Evolutionary conservation across 768 basidiomycete species (phyloP), one percentile per base, ranked within the genome.

Genomic region (Lactarius hengduanensis): DNA sequence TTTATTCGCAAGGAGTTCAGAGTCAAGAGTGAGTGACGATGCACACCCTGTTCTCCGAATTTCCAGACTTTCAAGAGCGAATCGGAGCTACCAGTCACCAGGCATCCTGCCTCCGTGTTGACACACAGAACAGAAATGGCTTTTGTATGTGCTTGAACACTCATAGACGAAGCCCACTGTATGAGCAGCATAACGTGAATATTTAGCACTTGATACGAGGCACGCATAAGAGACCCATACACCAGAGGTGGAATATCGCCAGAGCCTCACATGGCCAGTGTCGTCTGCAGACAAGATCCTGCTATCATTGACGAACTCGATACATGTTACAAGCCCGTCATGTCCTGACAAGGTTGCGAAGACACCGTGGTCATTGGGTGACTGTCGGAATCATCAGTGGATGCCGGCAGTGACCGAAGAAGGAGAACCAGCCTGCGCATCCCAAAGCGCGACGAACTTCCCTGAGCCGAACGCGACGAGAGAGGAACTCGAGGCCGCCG

Each of bases 21-120:
- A 18, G 20, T 45, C 56, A 16, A 26, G 32, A 68, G 34, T 22
- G 58, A 66, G 47, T 26, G 61, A 20, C 20, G 54, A 26, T 41
- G 34, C 74, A 50, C 72, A 74, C 81, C 79, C 72, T 72, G 60
- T 59, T 71, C 77, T 65, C 66, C 71, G 36, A 88, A 57, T 36
- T 76, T 76, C 93, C 93, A 98, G 32, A 92, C 78, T 75, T 91
- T 93, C 53, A 96, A 81, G 1, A 78, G 77, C 1, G 87, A 85
- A 75, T 98, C 95, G 0, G 95, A 96, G 18, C 91, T 87, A 1
- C 92, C 94, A 0, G 92, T 93, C 2, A 89, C 81, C 10, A 96
- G 67, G 41, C 79, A 76, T 54, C 79, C 74, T 18, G 78, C 80
- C 20, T 63, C 43, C 20, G 30, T 9, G 59, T 80, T 77, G 1